phyloP scores from a whole-genome alignment of 2,329 filamentous ascomycete species.

The Dothideomycetes sp. region DNA sequence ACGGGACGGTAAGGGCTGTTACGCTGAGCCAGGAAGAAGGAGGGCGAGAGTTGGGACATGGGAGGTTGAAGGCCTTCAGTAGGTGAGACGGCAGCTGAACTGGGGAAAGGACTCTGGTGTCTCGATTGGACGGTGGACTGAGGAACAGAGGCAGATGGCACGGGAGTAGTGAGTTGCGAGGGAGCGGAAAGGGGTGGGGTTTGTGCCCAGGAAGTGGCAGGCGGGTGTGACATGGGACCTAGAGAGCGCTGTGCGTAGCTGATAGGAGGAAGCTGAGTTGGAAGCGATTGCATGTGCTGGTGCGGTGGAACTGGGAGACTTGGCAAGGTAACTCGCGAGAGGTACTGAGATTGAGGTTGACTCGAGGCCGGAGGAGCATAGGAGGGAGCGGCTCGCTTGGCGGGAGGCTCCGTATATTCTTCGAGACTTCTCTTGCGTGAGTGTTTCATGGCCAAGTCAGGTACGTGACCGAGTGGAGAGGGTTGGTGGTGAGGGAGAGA shows the following conservation, averaged over 20 bases:
- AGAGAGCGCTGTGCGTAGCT: constrained; percentile 54
- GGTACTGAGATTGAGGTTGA: neutral
- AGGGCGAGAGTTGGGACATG: constrained; percentile 66
- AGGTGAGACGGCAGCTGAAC: constrained; percentile 55
- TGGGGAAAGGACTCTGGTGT: constrained; percentile 43
- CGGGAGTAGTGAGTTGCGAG: constrained; percentile 17
- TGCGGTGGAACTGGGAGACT: constrained; percentile 40
- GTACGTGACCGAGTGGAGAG: constrained; percentile 35
- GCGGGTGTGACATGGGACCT: constrained; percentile 60
- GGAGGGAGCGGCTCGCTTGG: constrained; percentile 38
- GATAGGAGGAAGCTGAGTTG: constrained; percentile 54
- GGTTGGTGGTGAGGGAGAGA: constrained; percentile 33
- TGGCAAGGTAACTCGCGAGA: constrained; percentile 49
- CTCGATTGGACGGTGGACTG: constrained; percentile 30
- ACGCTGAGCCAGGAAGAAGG: constrained; percentile 76
- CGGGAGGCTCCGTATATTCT: constrained; percentile 44
- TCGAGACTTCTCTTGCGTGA: constrained; percentile 52
- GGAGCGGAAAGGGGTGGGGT: constrained; percentile 25
- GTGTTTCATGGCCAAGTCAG: constrained; percentile 27
- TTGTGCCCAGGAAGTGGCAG: constrained; percentile 44
- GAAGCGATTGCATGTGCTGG: constrained; percentile 27
- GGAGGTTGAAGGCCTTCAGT: constrained; percentile 47
- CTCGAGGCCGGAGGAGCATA: neutral
- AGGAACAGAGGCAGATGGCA: constrained; percentile 14
- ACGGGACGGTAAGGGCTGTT: constrained; percentile 90